A percentile compares a stretch with the other conserved stretches of the same genome.
Conservation (phyloP, 805 yeast species). For the Saccharomyces mikatae region DNA sequence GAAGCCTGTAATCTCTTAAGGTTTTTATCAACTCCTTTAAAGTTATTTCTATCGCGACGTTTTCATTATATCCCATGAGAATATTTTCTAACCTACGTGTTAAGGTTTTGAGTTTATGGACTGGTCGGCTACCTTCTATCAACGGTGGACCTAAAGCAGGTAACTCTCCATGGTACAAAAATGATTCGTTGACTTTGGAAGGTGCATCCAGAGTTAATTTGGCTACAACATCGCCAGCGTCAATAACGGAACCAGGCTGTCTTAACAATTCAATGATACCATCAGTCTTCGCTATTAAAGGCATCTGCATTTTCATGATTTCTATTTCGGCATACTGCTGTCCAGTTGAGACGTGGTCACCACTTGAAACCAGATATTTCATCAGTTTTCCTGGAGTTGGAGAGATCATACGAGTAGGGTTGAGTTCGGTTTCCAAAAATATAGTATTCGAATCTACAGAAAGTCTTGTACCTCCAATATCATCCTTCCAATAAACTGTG, state of each 20-base stretch:
- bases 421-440: conserved; percentile 86
- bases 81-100: conserved; percentile 64
- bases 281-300: conserved; percentile 83
- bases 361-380: conserved; percentile 85
- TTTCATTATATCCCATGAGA: conserved; percentile 87
- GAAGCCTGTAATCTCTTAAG: conserved; percentile 72
- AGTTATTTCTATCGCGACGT: conserved; percentile 81
- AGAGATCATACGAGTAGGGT: conserved; percentile 96
- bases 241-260: conserved; percentile 94
- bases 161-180: conserved; percentile 88
- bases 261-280: conserved; percentile 88
- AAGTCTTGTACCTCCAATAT: conserved; percentile 87
- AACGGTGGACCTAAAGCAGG: conserved; percentile 82
- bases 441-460: conserved; percentile 95
- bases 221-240: conserved; percentile 95
- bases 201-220: conserved; percentile 94
- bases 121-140: conserved; percentile 75
- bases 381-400: conserved; percentile 99
- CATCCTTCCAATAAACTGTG: conserved; percentile 95
- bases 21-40: conserved; percentile 64
- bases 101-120: conserved; percentile 57
- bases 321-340: conserved; percentile 97
- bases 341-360: conserved; percentile 86
- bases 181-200: conserved; percentile 91
- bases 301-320: conserved; percentile 99